Base-by-base conservation (phyloP, 2,329 filamentous ascomycete species). In the Byssothecium circinans region DNA sequence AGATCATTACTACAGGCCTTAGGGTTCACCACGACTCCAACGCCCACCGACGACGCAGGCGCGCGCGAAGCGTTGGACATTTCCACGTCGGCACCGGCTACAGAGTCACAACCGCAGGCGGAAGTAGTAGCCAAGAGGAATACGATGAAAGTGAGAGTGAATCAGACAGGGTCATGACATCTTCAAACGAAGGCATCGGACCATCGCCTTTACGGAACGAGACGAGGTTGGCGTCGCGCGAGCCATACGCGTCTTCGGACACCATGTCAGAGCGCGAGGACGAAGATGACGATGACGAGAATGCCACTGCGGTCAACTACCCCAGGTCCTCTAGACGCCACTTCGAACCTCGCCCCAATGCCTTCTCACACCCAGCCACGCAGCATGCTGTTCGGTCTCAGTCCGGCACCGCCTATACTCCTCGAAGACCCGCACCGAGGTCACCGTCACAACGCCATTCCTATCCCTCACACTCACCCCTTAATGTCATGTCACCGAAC, bases 131-230 rank as follows among this genome's bases (percentile, higher is more conserved):
- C 63, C 90, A 96, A 68, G 91, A 96, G 60, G 91, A 96, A 74
- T 95, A 95, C 62, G 90, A 95, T 27, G 91, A 96, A 75, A 95
- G 88, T 53, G 91, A 95, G 69, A 95, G 82, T 71, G 91, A 96
- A 53, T 90, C 91, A 34, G 91, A 96, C 61, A 82, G 80, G 45
- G 76, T 84, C 41, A 75, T 85, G 74, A 82, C 79, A 47, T 84
- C 81, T 49, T 86, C 83, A 3, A 84, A 81, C 53, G 83, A 86
- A 64, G 81, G 79, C 34, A 68, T 82, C 19, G 60, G 60, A n/a
- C 64, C 61, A 8, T 69, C 67, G 2, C 69, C 68, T 39, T 52
- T 68, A 17, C 61, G 63, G 44, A 52, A 69, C 18, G 65, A 65
- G 50, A 46, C 65, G 23, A 60, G 55, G 29, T 60, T 59, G 37